These are phyloP conservation scores for Herpetospermum pedunculosum DNA, from an alignment of 306 rosid genomes.

Conservation along the genomic window DNA sequence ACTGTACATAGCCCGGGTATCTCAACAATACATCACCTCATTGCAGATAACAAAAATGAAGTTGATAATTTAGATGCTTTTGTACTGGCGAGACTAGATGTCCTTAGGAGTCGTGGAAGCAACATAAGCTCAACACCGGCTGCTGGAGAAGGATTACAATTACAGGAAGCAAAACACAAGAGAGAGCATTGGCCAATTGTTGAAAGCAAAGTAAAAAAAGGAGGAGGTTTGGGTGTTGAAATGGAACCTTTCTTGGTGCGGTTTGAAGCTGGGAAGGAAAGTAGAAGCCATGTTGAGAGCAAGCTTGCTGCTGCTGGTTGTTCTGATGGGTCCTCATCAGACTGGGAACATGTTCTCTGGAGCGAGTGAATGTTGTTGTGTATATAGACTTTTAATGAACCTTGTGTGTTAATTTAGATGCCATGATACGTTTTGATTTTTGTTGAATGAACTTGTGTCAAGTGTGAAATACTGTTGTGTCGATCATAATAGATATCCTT, in stretches of 20 bases:
- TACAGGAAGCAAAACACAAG: constrained; percentile 10
- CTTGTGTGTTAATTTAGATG: neutral
- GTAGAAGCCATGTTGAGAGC: constrained; percentile 13
- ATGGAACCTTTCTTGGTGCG: neutral
- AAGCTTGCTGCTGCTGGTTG: constrained; percentile 21
- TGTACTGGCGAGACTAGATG: constrained; percentile 36
- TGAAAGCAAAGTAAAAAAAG: neutral
- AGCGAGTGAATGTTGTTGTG: neutral
- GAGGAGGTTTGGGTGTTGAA: constrained; percentile 6
- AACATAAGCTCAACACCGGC: constrained; percentile 14
- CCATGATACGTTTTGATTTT: neutral
- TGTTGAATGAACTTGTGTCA: neutral
- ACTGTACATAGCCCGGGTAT: constrained; percentile 12
- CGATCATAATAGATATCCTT: neutral
- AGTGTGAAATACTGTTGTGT: no score
- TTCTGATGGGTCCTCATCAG: constrained; percentile 43
- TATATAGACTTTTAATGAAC: neutral
- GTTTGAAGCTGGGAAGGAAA: constrained; percentile 11
- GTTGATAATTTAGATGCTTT: constrained; percentile 34
- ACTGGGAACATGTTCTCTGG: constrained; percentile 64
- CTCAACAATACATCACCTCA: constrained; percentile 13
- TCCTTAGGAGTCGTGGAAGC: constrained; percentile 33
- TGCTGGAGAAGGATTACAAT: constrained; percentile 19
- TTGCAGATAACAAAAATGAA: constrained; percentile 15
- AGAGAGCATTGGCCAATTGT: constrained; percentile 16